These are phyloP conservation scores for Hyaloscypha finlandica DNA, from an alignment of 495 filamentous ascomycete genomes.

Conservation along the genomic window DNA sequence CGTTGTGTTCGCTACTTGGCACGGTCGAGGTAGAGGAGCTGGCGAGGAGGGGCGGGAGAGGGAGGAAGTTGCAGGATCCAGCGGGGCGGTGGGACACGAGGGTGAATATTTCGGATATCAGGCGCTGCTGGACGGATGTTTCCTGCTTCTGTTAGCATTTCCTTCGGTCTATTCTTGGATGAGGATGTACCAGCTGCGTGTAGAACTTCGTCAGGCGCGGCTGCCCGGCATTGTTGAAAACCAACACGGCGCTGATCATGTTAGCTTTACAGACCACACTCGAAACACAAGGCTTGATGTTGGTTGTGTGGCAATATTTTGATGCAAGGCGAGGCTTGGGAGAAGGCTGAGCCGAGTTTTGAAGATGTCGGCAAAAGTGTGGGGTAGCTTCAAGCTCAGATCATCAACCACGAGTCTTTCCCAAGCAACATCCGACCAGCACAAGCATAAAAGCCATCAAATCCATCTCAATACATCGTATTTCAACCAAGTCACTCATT, in stretches of 20 bases:
- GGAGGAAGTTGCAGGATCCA: constrained; percentile 96
- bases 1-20: constrained; percentile 67
- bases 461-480: constrained; percentile 1
- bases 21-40: constrained; percentile 50
- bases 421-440: background rate
- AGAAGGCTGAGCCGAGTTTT: constrained; percentile 24
- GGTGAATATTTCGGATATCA: constrained; percentile 97
- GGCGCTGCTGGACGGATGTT: constrained; percentile 90
- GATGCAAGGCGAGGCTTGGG: constrained; percentile 5
- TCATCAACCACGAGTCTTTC: constrained; percentile 5
- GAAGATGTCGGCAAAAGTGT: constrained; percentile 14
- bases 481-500: constrained; percentile 13
- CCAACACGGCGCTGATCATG: constrained; percentile 99
- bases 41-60: constrained; percentile 55
- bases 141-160: constrained; percentile 56
- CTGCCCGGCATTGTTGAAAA: constrained; percentile 98
- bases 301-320: constrained; percentile 4
- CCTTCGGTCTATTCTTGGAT: constrained; percentile 24
- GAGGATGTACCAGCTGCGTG: constrained; percentile 78
- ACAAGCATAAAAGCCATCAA: constrained; percentile 2
- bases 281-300: background rate
- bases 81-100: constrained; percentile 85
- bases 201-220: constrained; percentile 98
- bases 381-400: constrained; percentile 29
- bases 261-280: constrained; percentile 17